A percentile compares a stretch with the other conserved stretches of the same genome.
These are phyloP conservation scores for Backusella parvicylindrica DNA, from an alignment of 192 early-diverging fungal genomes.

Conservation along the genomic window DNA sequence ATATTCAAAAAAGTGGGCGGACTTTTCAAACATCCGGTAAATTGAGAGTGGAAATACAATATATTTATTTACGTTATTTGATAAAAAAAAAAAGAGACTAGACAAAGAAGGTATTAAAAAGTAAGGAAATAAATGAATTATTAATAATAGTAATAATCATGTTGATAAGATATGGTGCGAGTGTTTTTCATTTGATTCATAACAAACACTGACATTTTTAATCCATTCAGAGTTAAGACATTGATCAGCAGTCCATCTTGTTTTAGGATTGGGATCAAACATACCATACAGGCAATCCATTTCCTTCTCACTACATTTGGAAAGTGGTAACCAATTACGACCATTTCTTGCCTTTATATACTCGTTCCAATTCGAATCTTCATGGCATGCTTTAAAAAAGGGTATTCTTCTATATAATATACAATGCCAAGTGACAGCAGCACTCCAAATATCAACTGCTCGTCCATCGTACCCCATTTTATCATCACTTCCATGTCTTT, in stretches of 20 bases:
- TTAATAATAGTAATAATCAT: neutral
- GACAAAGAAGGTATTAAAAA: neutral
- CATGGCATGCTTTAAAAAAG: constrained; percentile 57
- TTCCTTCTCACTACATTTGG: constrained; percentile 59
- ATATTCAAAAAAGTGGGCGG: too few species aligned
- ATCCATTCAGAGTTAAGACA: constrained; percentile 79
- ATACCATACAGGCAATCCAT: constrained; percentile 76
- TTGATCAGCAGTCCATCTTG: constrained; percentile 65
- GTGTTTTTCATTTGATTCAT: constrained; percentile 14
- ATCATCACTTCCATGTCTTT: neutral
- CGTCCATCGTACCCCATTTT: constrained; percentile 73
- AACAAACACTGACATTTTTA: constrained; percentile 57
- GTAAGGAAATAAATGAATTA: neutral
- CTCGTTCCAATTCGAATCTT: constrained; percentile 59
- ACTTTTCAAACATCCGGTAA: too few species aligned
- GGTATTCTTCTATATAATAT: constrained; percentile 71
- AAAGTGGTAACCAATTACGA: constrained; percentile 66
- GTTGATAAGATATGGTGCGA: constrained; percentile 7
- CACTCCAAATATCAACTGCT: constrained; percentile 87
- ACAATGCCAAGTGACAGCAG: constrained; percentile 88
- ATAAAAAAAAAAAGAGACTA: neutral
- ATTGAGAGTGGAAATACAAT: too few species aligned
- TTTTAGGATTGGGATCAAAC: constrained; percentile 72
- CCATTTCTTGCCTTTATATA: constrained; percentile 52
- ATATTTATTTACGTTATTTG: neutral